Base-by-base conservation (phyloP, 2,329 filamentous ascomycete genomes). In the Colletotrichum trifolii region DNA sequence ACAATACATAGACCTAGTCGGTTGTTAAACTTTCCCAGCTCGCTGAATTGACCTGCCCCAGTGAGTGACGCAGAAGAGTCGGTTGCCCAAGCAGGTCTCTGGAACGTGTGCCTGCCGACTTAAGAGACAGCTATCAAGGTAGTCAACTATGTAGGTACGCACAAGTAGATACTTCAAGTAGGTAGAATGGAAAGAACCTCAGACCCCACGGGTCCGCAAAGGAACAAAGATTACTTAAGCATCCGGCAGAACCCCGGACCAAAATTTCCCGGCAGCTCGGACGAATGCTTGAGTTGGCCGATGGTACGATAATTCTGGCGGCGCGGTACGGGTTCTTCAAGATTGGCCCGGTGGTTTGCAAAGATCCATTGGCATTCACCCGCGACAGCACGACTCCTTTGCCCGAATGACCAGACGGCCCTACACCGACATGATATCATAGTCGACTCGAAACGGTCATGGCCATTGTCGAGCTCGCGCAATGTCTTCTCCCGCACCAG, bases 401-500 rank as follows among this genome's bases (percentile, higher is more conserved):
- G 13, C 50, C 11, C 38, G 25, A 54, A 34, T 36, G 13, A 62
- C 35, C 50, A 46, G 42, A 12, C 46, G 10, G 33, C 13, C 25
- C 8, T 10, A 6, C n/a, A 4, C 25, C 53, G 55, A 66, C 25
- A 66, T 66, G 66, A 54, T 10, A 43, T 48, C 47, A 47, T 62
- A 58, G 38, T 38, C 45, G 34, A 42, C 12, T 42, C 45, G 40
- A 45, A 49, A 60, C 47, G 56, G 66, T 50, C 54, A 69, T 69
- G 65, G 65, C 62, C 48, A 55, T 60, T 65, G 49, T 54, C 46
- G 55, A 65, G 50, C 55, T 58, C 17, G 40, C 54, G 54, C 54
- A 65, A 85, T 85, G 83, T 78, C 80, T 57, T 73, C 80, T 60
- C 77, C 78, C 54, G 76, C 81, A 62, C 82, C 82, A 64, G 81